These are phyloP conservation scores for Diplodia intermedia DNA, from an alignment of 2,329 filamentous ascomycete species.

Conservation along the genomic window DNA sequence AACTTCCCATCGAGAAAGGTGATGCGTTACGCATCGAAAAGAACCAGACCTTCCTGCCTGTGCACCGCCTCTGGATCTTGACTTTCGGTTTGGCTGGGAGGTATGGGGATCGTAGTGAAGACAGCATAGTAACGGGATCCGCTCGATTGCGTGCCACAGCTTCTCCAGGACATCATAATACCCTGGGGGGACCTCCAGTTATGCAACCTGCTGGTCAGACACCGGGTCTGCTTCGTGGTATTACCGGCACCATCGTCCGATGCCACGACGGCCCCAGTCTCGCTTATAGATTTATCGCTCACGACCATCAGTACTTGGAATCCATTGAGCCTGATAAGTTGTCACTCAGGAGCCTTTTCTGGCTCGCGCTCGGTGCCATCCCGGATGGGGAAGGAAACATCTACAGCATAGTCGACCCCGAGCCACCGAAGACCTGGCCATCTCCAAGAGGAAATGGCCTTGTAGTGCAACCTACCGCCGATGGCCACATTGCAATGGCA, in stretches of 20 bases:
- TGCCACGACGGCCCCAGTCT: not conserved
- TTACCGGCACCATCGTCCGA: not conserved
- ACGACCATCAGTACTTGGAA: not conserved
- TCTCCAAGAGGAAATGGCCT: not conserved
- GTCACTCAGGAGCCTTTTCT: slow-evolving; percentile 7
- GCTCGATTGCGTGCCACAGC: not conserved
- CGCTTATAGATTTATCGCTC: not conserved
- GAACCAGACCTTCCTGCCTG: not conserved
- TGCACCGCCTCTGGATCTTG: slow-evolving; percentile 1
- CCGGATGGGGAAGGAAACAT: not conserved
- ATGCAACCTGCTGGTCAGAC: not conserved
- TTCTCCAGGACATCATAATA: not conserved
- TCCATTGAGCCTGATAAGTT: not conserved
- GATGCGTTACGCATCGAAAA: not conserved
- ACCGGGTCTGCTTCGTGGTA: not conserved
- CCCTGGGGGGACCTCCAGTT: not conserved
- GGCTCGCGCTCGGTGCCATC: not conserved
- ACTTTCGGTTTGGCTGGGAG: not conserved
- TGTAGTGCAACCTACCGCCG: not conserved
- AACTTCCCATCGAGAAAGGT: not conserved
- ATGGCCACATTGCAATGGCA: not conserved
- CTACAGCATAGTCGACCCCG: slow-evolving; percentile 3
- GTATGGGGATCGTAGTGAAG: not conserved
- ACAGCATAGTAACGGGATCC: not conserved
- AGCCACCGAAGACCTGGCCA: not conserved